Evolutionary conservation across 192 early-diverging fungal species (phyloP).

Genomic region (Podila minutissima): DNA sequence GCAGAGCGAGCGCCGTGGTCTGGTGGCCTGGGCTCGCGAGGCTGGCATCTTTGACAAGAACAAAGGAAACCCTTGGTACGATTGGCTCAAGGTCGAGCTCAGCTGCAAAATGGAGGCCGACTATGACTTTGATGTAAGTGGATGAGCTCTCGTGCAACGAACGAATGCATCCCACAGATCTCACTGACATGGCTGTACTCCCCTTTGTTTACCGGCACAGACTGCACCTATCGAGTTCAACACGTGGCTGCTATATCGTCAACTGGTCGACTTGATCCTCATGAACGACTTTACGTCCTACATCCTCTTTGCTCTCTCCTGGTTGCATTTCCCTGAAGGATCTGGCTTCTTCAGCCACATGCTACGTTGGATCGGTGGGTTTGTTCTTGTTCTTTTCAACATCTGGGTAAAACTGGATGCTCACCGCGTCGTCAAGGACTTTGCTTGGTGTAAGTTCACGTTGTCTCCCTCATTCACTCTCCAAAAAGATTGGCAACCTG

Average conservation of each 20-base stretch:
- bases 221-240: slow-evolving; percentile 93
- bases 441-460: slow-evolving; percentile 90
- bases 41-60: slow-evolving; percentile 72
- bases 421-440: slow-evolving; percentile 96
- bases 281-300: slow-evolving; percentile 94
- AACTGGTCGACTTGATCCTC: slow-evolving; percentile 91
- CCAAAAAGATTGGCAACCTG: too few species aligned
- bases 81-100: slow-evolving; percentile 72
- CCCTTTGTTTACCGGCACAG: slow-evolving; percentile 20
- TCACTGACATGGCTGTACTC: background rate
- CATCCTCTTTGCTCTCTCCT: slow-evolving; percentile 80
- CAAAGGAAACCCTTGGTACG: slow-evolving; percentile 61
- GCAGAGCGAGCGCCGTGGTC: slow-evolving; percentile 77
- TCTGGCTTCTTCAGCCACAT: slow-evolving; percentile 68
- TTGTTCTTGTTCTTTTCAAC: slow-evolving; percentile 87
- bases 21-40: slow-evolving; percentile 76
- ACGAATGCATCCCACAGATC: too few species aligned
- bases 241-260: slow-evolving; percentile 94
- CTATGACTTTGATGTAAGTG: slow-evolving; percentile 79
- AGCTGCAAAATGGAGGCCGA: slow-evolving; percentile 82
- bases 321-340: slow-evolving; percentile 75
- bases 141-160: too few species aligned
- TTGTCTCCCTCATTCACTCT: background rate
- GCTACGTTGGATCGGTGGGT: slow-evolving; percentile 81
- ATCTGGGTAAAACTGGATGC: slow-evolving; percentile 97